phyloP scores from a whole-genome alignment of 2,329 filamentous ascomycete genomes.

The Zymoseptoria ardabiliae region DNA sequence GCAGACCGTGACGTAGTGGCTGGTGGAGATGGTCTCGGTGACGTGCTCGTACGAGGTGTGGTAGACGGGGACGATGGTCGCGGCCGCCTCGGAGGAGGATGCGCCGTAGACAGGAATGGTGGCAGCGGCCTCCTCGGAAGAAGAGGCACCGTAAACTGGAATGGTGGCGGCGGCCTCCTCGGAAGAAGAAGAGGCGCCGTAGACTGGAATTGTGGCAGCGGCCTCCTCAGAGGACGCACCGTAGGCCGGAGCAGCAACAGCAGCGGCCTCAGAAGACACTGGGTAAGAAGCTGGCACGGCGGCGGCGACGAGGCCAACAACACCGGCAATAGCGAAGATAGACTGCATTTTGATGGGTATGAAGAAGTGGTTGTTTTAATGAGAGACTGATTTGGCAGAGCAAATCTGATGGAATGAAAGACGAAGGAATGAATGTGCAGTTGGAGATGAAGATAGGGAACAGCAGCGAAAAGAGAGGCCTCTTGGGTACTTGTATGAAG shows the following conservation, averaged over 20 bases:
- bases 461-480: neutral
- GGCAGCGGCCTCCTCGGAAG: neutral
- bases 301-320: neutral
- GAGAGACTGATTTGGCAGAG: neutral
- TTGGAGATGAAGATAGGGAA: neutral
- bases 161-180: neutral
- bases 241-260: neutral
- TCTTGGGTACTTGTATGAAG: neutral
- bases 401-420: neutral
- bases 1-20: conserved; percentile 18
- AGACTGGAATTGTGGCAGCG: neutral
- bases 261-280: neutral
- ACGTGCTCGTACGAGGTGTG: neutral
- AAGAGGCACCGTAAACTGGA: neutral
- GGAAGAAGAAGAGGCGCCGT: neutral
- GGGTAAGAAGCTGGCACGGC: neutral
- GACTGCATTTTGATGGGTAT: neutral
- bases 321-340: neutral
- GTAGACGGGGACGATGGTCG: conserved; percentile 2
- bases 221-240: neutral
- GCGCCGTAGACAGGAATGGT: neutral
- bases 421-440: neutral
- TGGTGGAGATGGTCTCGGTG: neutral
- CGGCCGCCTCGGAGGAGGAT: conserved; percentile 1
- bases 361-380: neutral